A percentile compares a stretch with the other conserved stretches of the same genome.
phyloP scores from a whole-genome alignment of 176 grass and related monocot species.

The Oryza glumipatula region DNA sequence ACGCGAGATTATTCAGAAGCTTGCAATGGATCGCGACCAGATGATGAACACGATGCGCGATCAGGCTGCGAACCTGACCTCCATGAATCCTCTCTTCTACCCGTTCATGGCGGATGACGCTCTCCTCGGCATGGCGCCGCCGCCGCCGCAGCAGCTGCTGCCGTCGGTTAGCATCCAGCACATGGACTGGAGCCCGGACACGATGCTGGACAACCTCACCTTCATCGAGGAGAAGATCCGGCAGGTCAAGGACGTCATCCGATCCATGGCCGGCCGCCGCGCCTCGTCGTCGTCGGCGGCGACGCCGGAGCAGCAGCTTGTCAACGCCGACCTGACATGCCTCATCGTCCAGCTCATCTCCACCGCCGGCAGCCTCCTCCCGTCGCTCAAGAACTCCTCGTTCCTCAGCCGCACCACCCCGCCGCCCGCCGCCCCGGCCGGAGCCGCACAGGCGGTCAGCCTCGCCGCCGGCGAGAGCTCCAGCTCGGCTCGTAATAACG shows the following conservation, averaged over 20 bases:
- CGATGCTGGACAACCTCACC: conserved; percentile 65
- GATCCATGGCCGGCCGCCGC: conserved; percentile 37
- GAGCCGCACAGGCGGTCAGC: conserved; percentile 24
- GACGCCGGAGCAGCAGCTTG: conserved; percentile 46
- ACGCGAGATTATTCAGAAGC: neutral
- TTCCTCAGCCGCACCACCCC: conserved; percentile 28
- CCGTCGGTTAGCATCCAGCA: conserved; percentile 40
- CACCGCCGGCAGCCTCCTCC: conserved; percentile 65
- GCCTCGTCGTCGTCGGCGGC: neutral
- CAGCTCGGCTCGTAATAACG: conserved; percentile 13
- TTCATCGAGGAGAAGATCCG: conserved; percentile 77
- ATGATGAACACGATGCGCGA: conserved; percentile 25
- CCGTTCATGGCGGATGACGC: conserved; percentile 38
- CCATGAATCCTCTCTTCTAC: conserved; percentile 31
- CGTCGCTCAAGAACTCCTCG: conserved; percentile 46
- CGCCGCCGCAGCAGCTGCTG: neutral
- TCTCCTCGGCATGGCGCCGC: conserved; percentile 29
- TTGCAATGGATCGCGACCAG: conserved; percentile 22
- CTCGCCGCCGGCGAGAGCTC: conserved; percentile 47
- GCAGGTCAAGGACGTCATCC: conserved; percentile 66
- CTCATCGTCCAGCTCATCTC: conserved; percentile 80
- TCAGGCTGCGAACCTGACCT: conserved; percentile 39
- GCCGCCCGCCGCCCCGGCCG: neutral
- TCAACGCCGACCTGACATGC: conserved; percentile 63
- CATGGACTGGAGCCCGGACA: conserved; percentile 63